Conservation (phyloP, 179 eudicot genomes). For the Heliamphora pulchella region DNA sequence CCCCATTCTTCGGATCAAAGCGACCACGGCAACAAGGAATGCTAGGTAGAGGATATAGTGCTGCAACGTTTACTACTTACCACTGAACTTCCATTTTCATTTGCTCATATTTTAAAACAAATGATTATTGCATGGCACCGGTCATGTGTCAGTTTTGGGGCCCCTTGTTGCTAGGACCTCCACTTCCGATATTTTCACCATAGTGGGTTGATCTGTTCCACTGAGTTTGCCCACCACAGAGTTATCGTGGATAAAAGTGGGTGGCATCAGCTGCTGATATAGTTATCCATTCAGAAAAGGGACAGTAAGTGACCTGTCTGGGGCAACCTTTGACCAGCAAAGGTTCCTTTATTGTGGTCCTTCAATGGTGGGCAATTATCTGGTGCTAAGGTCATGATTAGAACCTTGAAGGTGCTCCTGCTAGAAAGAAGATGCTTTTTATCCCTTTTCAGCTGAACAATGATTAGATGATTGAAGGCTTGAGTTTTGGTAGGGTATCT, state of each 20-base stretch:
- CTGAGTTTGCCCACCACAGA: not conserved
- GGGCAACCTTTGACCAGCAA: not conserved
- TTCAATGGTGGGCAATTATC: not conserved
- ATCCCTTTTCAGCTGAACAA: conserved; percentile 5
- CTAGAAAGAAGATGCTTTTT: not conserved
- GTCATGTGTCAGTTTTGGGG: not conserved
- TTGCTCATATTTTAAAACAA: not conserved
- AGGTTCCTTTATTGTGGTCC: not conserved
- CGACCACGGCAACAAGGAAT: conserved; percentile 95
- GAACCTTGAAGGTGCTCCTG: conserved; percentile 14
- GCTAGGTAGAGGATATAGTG: conserved; percentile 44
- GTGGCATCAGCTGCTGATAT: not conserved
- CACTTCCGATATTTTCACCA: not conserved
- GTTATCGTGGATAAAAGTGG: not conserved
- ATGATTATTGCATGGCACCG: not conserved
- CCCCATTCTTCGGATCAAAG: conserved; percentile 69
- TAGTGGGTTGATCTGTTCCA: not conserved
- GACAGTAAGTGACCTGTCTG: not conserved
- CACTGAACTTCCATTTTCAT: not conserved
- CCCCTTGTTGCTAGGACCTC: not conserved
- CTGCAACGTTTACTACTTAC: not conserved
- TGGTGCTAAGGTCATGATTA: conserved; percentile 5
- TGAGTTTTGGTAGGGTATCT: not conserved
- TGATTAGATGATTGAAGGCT: not conserved
- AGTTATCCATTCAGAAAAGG: conserved; percentile 4